Evolutionary conservation across 768 basidiomycete genomes (phyloP), one percentile per base, ranked within the genome.

Genomic region (Serendipita indica): DNA sequence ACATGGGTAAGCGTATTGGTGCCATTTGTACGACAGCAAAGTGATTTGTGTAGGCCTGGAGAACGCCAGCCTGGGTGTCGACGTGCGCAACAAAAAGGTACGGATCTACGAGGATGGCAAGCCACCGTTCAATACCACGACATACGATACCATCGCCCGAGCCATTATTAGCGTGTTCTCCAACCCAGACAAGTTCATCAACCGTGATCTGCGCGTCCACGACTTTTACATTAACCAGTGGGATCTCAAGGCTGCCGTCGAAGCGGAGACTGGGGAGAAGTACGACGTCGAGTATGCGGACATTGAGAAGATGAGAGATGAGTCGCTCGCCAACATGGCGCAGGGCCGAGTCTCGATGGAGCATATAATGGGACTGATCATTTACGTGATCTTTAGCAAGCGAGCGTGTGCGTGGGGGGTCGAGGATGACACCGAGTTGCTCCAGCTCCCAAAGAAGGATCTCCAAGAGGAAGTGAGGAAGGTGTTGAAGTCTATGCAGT

Each of bases 141-240:
- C 58, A 16, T 14, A 30, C 39, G 27, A 10, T 20, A 43, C 27
- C 14, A 22, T 30, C 39, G 37, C 58, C 25, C 39, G 30, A 13
- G 58, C 58, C n/a, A 45, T 45, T 4, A 22, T 43, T 10, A 10
- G 12, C 7, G 58, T 45, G 1, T 34, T 59, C 7, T 59, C 58
- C 22, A 22, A 16, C 37, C 39, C 58, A 3, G 39, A 39, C 10
- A n/a, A 59, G n/a, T 59, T 43, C 39, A 25, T 13, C 3, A 59
- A 59, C 58, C 39, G 58, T 3, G n/a, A 32, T 20, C 10, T 59
- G 4, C 58, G 58, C 41, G n/a, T 45, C 4, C 27, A 37, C 20
- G 58, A 59, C 39, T 39, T 45, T n/a, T 14, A 25, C 39, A 2
- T 59, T 41, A 25, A n/a, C 39, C 58, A 59, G 41, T 16, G 28